These are phyloP conservation scores for Porcisia deanei DNA, from an alignment of 208 protist genomes.

Conservation along the genomic window DNA sequence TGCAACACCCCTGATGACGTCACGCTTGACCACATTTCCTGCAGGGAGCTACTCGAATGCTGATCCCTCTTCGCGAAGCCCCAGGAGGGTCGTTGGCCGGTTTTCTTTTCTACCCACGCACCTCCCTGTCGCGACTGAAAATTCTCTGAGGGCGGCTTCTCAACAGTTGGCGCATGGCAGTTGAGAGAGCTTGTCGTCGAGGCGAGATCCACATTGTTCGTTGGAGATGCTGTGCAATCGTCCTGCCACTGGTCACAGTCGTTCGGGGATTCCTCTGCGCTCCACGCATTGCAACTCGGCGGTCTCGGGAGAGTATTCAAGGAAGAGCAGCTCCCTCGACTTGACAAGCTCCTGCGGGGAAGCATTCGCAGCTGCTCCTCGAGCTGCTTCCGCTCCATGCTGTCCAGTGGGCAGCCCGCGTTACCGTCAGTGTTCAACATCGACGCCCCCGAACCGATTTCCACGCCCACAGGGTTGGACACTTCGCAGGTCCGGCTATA, in stretches of 20 bases:
- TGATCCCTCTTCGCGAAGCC: not conserved
- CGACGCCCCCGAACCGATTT: slow-evolving; percentile 5
- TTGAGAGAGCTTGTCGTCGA: too few relatives aligned
- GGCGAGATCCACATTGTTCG: too few relatives aligned
- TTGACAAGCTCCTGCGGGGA: slow-evolving; percentile 25
- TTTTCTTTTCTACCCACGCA: not conserved
- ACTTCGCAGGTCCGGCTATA: slow-evolving; percentile 36
- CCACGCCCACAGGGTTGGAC: slow-evolving; percentile 3
- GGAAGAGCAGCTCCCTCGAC: slow-evolving; percentile 16
- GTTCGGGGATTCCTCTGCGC: not conserved
- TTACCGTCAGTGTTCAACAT: slow-evolving; percentile 8
- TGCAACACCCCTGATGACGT: not conserved
- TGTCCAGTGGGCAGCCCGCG: slow-evolving; percentile 32
- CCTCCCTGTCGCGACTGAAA: not conserved
- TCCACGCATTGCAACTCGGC: too few relatives aligned
- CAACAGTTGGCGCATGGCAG: not conserved
- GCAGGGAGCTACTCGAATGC: too few relatives aligned
- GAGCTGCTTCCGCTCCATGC: slow-evolving; percentile 54
- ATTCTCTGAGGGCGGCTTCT: not conserved
- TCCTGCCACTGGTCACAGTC: not conserved
- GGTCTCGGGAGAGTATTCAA: not conserved
- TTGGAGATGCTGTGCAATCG: too few relatives aligned
- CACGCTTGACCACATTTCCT: not conserved
- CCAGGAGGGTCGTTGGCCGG: not conserved
- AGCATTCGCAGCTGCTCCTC: slow-evolving; percentile 49